Evolutionary conservation across 768 basidiomycete genomes (phyloP), one percentile per base, ranked within the genome.

Genomic region (Pleurotus ostreatus): DNA sequence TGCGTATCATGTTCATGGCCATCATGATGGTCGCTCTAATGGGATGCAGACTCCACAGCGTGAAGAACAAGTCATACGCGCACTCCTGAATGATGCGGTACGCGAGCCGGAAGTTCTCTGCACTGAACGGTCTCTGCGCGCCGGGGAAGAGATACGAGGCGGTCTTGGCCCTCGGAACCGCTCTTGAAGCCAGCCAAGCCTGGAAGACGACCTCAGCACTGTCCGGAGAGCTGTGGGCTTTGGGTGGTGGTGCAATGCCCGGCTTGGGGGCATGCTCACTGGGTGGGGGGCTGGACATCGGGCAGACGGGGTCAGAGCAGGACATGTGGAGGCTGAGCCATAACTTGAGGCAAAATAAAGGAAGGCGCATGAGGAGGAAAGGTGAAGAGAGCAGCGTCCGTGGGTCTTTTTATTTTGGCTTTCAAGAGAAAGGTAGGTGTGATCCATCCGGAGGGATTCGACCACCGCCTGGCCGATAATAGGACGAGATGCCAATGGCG

Each of bases 1-100:
- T 91, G 61, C 88, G 81, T 57, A 85, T 62, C 51, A 92, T 70
- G 68, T 90, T 88, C 61, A 91, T 71, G 57, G 78, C 55, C 68
- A 92, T 71, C 83, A 92, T 85, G 55, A 88, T 72, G n/a, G 80
- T 73, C 18, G 87, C 84, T 57, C 89, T 80, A 47, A 84, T 61
- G 34, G 89, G 90, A 62, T 92, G 87, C 34, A 86, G 70, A 49
- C 67, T 65, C 66, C 76, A 76, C 30, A 83, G 68, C 44, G 72
- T 69, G 34, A 66, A 67, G 61, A 80, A 70, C 76, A 81, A 55
- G 56, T 86, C 78, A 16, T 78, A 72, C 34, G 79, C 76, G 64
- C 81, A 86, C 11, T 73, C 73, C 56, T 74, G 76, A 11, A 81
- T 65, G 59, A 89, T 80, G 37, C 74, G 70, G 55, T 72, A 69